Evolutionary conservation across 2,329 filamentous ascomycete species (phyloP), one percentile per base, ranked within the genome.

Genomic region (Herpomyces periplanetae): DNA sequence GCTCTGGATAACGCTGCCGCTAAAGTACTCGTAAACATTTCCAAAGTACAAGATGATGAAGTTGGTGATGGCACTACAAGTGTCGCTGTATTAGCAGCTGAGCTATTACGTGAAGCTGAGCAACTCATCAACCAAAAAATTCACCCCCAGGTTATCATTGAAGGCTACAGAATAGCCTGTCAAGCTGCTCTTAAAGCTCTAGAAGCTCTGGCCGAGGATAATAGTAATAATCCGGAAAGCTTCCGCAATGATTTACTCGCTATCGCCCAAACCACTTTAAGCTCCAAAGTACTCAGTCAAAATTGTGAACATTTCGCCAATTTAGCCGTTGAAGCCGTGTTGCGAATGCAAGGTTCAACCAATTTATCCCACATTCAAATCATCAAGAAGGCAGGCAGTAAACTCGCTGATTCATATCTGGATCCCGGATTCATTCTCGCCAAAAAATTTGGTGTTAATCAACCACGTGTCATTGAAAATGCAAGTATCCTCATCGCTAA

Each of bases 381-480:
- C 34, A 96, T 96, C 48, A 96, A 96, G 51, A 96, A 96, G 50
- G 64, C 75, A 2, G 80, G 80, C 30, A 80, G 80, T 31, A 96
- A 91, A 50, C 56, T 96, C 23, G 80, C 60, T 38, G 80, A 96
- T 39, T 91, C 75, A 6, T 96, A 96, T 42, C 51, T 96, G 16
- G 80, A 96, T 35, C 71, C 88, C 33, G 80, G 80, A 3, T 96
- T 96, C 45, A 91, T 96, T 34, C 48, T 96, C 21, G 80, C 96
- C 47, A 96, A 96, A 54, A 85, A 75, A 46, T 87, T 96, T 28
- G 80, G 80, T 29, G 75, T 91, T 23, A 91, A 91, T 47, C 80
- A 96, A 42, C 80, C 80, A 21, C 91, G 91, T 51, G 53, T 71
- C 23, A 48, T 96, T 33, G 75, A 91, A 40, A 91, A 96, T 39